Evolutionary conservation across 2,329 filamentous ascomycete species (phyloP), one percentile per base, ranked within the genome.

Genomic region (Juglanconis oblonga): DNA sequence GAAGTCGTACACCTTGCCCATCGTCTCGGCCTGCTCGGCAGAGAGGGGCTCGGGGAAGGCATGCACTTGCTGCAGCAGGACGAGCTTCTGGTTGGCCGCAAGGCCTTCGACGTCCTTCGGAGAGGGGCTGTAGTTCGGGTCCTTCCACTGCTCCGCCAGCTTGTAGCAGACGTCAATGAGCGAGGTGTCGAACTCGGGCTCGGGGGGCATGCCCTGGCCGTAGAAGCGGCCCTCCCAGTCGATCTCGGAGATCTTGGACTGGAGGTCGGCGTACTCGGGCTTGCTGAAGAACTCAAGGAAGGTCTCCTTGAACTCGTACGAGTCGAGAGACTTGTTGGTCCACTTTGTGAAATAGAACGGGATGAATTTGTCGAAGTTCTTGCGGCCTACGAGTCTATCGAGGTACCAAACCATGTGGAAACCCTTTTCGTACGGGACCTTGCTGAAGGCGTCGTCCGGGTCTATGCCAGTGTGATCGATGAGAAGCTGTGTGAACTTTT

Each of bases 291-390:
- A 98, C 64, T 90, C 84, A 40, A 97, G 73, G 55, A 97, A 87
- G 1, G 91, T 96, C 53, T 88, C 81, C 73, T 94, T 96, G 83
- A 99, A 99, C 70, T 98, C 91, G 68, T 90, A 96, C 2, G 91
- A 96, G 75, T 97, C 92, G 7, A 99, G 82, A 2, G 92, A 97
- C 74, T 92, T 94, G 70, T 85, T 85, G 59, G 90, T 87, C 84
- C 89, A 98, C 44, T 84, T 91, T 35, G 83, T 87, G 73, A 98
- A 98, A 78, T 98, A 97, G 74, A 97, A 87, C 14, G 93, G 92
- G 70, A 98, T 97, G 75, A 98, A 99, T 67, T 87, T 89, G 80
- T 98, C 91, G 78, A 95, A 99, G 72, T 90, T 89, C n/a, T 88
- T 82, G 62, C 90, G 89, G 40, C 92, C 91, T 4, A 98, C 83